Conservation (phyloP, 345 rosid species). For the Erucastrum elatum region DNA sequence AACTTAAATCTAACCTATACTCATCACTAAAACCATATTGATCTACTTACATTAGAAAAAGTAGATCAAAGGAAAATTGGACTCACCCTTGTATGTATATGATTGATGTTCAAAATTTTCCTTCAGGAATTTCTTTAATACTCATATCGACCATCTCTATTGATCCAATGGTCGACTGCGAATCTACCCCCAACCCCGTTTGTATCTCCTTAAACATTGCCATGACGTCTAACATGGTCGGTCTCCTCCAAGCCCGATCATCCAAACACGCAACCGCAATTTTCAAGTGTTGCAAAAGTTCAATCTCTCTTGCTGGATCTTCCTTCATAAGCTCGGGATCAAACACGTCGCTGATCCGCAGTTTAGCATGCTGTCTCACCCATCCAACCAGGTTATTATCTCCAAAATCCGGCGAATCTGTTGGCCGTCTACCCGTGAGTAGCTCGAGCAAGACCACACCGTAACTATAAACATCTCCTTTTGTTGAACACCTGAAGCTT, state of each 20-base stretch:
- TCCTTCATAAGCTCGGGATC: conserved; percentile 76
- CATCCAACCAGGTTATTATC: conserved; percentile 97
- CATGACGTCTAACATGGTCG: conserved; percentile 82
- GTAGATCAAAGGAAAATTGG: conserved; percentile 28
- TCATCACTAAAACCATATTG: no score
- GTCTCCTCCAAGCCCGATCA: conserved; percentile 68
- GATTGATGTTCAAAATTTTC: conserved; percentile 42
- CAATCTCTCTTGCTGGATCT: conserved; percentile 69
- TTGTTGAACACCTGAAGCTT: conserved; percentile 80
- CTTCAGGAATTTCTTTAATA: conserved; percentile 76
- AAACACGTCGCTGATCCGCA: conserved; percentile 69
- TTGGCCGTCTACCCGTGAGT: conserved; percentile 85
- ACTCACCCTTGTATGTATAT: conserved; percentile 36
- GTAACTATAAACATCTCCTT: conserved; percentile 93
- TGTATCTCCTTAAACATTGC: conserved; percentile 78
- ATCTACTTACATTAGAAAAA: neutral
- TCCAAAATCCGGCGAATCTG: conserved; percentile 92
- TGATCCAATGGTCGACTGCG: conserved; percentile 62
- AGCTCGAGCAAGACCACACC: conserved; percentile 94
- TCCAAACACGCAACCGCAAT: conserved; percentile 86
- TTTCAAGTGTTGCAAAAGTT: conserved; percentile 68
- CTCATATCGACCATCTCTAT: conserved; percentile 76
- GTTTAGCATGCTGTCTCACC: conserved; percentile 90
- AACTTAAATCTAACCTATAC: no score
- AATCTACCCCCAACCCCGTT: conserved; percentile 69